Base-by-base conservation (phyloP, 805 yeast species). In the Metschnikowia chrysomelidarum region DNA sequence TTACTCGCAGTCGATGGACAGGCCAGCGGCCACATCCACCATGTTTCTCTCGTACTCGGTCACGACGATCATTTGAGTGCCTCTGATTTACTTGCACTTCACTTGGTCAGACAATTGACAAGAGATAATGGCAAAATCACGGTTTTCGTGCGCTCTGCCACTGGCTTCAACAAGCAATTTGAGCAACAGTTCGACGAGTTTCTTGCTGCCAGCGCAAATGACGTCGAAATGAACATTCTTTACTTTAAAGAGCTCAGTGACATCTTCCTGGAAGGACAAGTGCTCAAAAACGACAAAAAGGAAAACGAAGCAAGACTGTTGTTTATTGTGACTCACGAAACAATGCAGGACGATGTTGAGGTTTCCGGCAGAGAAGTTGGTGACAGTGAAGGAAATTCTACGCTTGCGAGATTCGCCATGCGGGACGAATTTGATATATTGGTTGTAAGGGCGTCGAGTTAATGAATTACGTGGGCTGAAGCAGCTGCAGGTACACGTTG, bases 61-160 rank as follows among this genome's bases (percentile, higher is more conserved):
- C 61, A 60, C 39, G 62, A 56, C 32, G 62, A 62, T 41, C 39
- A 57, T 9, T 46, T 64, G 33, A 59, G 64, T 39, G 39, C 57
- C 2, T 57, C 60, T 21, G 71, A 65, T 36, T 49, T 63, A 27
- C 54, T 64, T 25, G 50, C 62, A 2, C 40, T 65, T 9, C 56
- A 59, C 33, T 35, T 59, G 28, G 53, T 53, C 19, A 47, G 45
- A 24, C 54, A 50, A 29, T 43, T 63, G 28, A 36, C 47, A 4
- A 17, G 29, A 3, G 32, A 29, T 4, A 27, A 40, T 18, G 22
- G 24, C 3, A 27, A 24, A 9, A 35, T 47, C 12, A 36, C 28
- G 19, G 40, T 47, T 1, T 32, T 37, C 24, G 37, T 47, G 21
- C 45, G 46, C 20, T 37, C 43, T 12, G 30, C 47, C n/a, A 30